Percentiles rank a stretch among this genome's conserved stretches.
Conservation (phyloP, 2,329 filamentous ascomycete genomes). For the Aureobasidium zeae region DNA sequence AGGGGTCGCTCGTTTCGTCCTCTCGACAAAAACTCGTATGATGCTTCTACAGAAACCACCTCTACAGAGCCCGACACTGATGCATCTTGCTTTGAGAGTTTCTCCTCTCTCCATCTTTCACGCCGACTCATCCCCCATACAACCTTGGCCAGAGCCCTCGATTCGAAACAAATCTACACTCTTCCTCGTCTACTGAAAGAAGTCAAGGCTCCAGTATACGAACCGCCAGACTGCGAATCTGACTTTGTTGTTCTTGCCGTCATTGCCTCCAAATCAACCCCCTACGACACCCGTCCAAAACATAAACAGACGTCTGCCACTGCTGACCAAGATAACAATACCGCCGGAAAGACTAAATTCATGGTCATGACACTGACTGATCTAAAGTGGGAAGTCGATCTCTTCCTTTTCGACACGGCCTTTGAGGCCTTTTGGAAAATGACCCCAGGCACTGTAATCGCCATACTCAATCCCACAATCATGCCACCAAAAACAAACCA, state of each 20-base stretch:
- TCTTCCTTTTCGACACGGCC: slow-evolving; percentile 84
- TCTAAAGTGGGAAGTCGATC: slow-evolving; percentile 79
- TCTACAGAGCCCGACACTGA: slow-evolving; percentile 21
- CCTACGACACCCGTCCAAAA: slow-evolving; percentile 50
- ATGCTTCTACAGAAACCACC: slow-evolving; percentile 1
- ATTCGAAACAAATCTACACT: slow-evolving; percentile 65
- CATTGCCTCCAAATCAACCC: slow-evolving; percentile 78
- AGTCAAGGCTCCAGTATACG: slow-evolving; percentile 75
- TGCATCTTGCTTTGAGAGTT: slow-evolving; percentile 64
- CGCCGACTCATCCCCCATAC: slow-evolving; percentile 75
- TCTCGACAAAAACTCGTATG: background rate
- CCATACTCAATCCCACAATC: slow-evolving; percentile 82
- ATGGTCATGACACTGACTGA: slow-evolving; percentile 87
- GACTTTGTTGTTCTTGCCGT: slow-evolving; percentile 87
- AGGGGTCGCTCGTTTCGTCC: background rate
- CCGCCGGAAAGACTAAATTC: slow-evolving; percentile 58
- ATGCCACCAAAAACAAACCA: slow-evolving; percentile 75
- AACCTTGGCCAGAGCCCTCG: slow-evolving; percentile 66
- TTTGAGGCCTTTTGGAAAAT: slow-evolving; percentile 93
- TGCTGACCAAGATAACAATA: slow-evolving; percentile 36
- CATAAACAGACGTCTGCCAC: slow-evolving; percentile 34
- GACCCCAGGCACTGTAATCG: slow-evolving; percentile 81
- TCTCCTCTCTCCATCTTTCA: slow-evolving; percentile 74
- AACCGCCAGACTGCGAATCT: slow-evolving; percentile 69
- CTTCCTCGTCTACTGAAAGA: slow-evolving; percentile 72